Percentiles rank a stretch among this genome's conserved stretches.
Conservation (phyloP, 2,329 filamentous ascomycete genomes). For the Cercospora canescens region DNA sequence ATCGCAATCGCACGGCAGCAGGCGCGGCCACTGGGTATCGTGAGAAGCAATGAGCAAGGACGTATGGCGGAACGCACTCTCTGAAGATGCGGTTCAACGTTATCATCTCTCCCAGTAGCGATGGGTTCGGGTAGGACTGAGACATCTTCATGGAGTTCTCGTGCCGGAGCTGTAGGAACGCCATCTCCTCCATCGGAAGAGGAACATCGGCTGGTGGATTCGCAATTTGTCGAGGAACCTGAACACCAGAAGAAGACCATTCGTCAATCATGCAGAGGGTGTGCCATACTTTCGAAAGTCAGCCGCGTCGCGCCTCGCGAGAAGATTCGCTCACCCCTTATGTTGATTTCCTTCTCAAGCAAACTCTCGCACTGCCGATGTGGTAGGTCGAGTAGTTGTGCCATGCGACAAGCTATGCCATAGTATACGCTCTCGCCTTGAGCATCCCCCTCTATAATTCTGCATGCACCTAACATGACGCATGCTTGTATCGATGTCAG, state of each 20-base stretch:
- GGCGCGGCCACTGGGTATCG: no score
- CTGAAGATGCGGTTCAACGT: conserved; percentile 12
- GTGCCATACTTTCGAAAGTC: conserved; percentile 7
- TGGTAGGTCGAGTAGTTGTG: conserved; percentile 4
- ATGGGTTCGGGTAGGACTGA: not conserved
- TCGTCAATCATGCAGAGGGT: conserved; percentile 11
- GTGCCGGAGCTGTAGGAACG: conserved; percentile 5
- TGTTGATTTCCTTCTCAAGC: conserved; percentile 6
- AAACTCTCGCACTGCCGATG: conserved; percentile 3
- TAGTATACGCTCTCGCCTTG: conserved; percentile 8
- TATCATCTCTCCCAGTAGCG: conserved; percentile 10
- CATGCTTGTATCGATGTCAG: conserved; percentile 11
- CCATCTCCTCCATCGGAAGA: conserved; percentile 11
- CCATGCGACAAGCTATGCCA: conserved; percentile 12
- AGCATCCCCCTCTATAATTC: conserved; percentile 10
- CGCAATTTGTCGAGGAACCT: conserved; percentile 8
- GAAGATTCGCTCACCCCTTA: not conserved
- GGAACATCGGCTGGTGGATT: conserved; percentile 8
- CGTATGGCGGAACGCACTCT: not conserved
- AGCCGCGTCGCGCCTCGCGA: not conserved
- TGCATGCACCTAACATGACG: conserved; percentile 7
- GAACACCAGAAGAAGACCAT: conserved; percentile 13
- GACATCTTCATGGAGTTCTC: not conserved
- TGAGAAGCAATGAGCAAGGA: not conserved
- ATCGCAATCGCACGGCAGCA: no score